Evolutionary conservation across 768 basidiomycete species (phyloP), one percentile per base, ranked within the genome.

Genomic region (Cytidiella melzeri): DNA sequence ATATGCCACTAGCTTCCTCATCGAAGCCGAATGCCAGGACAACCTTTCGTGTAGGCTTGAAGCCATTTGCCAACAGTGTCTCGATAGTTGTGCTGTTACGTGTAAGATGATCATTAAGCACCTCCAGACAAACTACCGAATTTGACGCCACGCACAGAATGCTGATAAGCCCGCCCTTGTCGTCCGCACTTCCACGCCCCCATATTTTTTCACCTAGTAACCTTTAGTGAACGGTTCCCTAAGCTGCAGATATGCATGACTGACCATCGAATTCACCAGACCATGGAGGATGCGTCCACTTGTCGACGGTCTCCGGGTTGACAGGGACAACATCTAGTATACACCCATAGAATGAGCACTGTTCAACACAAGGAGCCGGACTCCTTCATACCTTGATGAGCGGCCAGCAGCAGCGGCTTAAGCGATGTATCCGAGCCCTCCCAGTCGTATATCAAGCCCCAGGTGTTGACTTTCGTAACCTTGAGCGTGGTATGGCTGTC

Each of bases 361-460:
- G 27, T 37, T 11, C 3, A 41, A 13, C 15, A 25, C 5, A n/a
- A 30, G 39, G 4, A 23, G 9, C n/a, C n/a, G n/a, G 6, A 19
- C 9, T 21, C 20, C 2, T 6, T 39, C 56, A 13, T 18, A 72
- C 75, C 78, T 64, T 80, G 77, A 55, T 80, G 78, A 12, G 73
- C 76, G 12, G 72, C 62, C 21, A 79, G 64, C 10, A 84, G 65
- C 1, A 83, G 52, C 0, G 81, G 84, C 59, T 83, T 82, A 41
- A 77, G 62, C 10, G 63, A 58, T 10, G 66, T 46, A 42, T 78
- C 68, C 18, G 70, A 69, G 12, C 82, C 83, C 41, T 73, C 64
- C 80, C 80, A 84, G 19, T 73, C 71, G 57, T 77, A 81, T 2
- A 84, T 64, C n/a, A 84, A 67, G 0, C 77, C 82, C 42, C 76